These are phyloP conservation scores for Castanospermum australe DNA, from an alignment of 306 rosid species.

Conservation along the genomic window DNA sequence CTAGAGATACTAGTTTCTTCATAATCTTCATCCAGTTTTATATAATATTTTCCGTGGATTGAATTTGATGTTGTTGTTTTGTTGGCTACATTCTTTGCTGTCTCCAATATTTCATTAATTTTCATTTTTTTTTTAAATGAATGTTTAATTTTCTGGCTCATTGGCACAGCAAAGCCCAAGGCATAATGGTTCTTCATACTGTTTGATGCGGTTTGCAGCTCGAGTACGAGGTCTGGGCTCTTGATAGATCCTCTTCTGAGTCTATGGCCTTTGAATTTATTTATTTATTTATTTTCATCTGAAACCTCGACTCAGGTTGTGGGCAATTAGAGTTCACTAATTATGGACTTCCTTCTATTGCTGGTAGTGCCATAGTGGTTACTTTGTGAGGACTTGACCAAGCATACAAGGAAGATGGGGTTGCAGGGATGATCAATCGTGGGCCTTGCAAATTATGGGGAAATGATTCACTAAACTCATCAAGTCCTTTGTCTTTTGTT, in stretches of 20 bases:
- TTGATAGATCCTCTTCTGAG: too few species aligned
- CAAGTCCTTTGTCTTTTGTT: too few species aligned
- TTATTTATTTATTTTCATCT: background rate
- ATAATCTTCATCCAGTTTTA: background rate
- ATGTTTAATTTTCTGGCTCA: background rate
- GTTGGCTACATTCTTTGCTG: background rate
- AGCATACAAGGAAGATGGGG: too few species aligned
- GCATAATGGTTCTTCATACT: background rate
- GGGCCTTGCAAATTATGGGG: too few species aligned
- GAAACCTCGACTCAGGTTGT: background rate
- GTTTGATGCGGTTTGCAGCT: background rate
- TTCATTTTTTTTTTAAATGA: background rate
- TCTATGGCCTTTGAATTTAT: too few species aligned
- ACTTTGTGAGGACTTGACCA: too few species aligned
- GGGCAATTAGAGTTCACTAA: too few species aligned
- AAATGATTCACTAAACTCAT: too few species aligned
- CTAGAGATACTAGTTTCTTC: background rate
- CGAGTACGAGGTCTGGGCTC: too few species aligned
- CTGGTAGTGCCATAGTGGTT: too few species aligned
- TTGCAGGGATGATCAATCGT: too few species aligned
- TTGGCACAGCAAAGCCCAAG: background rate
- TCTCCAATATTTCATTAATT: background rate
- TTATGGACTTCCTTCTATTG: too few species aligned
- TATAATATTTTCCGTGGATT: background rate
- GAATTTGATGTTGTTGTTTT: conserved; percentile 7